phyloP scores from a whole-genome alignment of 805 yeast species.

The Hanseniaspora guilliermondii region DNA sequence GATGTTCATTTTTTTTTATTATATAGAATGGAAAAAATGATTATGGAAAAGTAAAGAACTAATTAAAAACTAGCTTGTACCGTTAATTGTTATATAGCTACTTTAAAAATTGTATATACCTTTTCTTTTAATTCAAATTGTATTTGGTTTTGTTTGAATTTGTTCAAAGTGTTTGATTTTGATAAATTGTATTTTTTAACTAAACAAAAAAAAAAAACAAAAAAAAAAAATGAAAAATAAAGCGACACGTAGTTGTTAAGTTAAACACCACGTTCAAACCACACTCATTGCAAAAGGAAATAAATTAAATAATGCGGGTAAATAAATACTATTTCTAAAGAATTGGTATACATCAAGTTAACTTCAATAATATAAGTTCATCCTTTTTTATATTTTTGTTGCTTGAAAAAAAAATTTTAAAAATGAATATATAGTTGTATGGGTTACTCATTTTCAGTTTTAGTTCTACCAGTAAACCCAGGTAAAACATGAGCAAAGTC shows the following conservation, averaged over 20 bases:
- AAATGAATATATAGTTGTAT: not conserved
- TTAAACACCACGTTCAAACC: not conserved
- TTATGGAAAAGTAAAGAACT: not conserved
- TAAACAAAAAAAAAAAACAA: not conserved
- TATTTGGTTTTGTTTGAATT: not conserved
- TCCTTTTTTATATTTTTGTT: too few relatives aligned
- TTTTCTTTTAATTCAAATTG: not conserved
- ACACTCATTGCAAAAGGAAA: not conserved
- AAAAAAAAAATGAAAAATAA: not conserved
- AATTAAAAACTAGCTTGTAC: too few relatives aligned
- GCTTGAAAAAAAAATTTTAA: too few relatives aligned
- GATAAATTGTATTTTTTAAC: not conserved
- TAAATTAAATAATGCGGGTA: not conserved
- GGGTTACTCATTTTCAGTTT: not conserved
- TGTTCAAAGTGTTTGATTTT: not conserved
- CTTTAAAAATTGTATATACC: too few relatives aligned
- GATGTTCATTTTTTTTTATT: not conserved
- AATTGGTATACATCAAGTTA: too few relatives aligned
- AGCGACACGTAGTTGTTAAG: not conserved
- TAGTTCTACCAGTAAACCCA: slow-evolving; percentile 21
- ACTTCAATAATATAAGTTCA: too few relatives aligned
- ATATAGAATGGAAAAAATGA: not conserved
- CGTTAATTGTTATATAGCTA: too few relatives aligned
- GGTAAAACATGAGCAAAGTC: slow-evolving; percentile 23
- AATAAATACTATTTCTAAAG: not conserved